phyloP scores from a whole-genome alignment of 805 yeast genomes.

The Gaillardinia entomophila region DNA sequence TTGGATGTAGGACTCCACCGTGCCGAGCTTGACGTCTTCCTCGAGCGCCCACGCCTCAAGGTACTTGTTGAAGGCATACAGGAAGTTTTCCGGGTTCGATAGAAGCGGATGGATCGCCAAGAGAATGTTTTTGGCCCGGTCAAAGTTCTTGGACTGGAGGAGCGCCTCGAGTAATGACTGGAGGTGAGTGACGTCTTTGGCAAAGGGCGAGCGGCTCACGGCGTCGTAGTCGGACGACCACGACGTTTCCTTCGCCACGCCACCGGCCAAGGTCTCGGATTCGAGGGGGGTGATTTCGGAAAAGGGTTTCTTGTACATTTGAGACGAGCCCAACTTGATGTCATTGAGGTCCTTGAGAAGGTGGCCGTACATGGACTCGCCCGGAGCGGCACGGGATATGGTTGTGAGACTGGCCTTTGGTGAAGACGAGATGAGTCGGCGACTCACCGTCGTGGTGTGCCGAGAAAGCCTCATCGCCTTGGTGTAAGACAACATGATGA shows the following conservation, averaged over 20 bases:
- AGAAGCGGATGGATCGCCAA: constrained; percentile 51
- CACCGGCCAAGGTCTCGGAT: constrained; percentile 7
- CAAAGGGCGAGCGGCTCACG: constrained; percentile 36
- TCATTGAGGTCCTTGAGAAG: not conserved
- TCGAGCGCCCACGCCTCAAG: constrained; percentile 37
- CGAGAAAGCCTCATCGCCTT: no score
- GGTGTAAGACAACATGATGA: no score
- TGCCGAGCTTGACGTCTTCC: constrained; percentile 33
- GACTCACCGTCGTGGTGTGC: no score
- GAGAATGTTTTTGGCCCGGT: constrained; percentile 65
- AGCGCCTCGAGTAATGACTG: constrained; percentile 81
- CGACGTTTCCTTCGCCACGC: constrained; percentile 11
- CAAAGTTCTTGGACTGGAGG: constrained; percentile 55
- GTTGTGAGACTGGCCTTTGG: not conserved
- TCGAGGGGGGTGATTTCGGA: not conserved
- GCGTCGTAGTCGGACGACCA: constrained; percentile 40
- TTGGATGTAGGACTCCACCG: constrained; percentile 39
- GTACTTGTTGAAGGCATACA: constrained; percentile 66
- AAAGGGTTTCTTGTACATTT: not conserved
- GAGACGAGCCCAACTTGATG: not conserved
- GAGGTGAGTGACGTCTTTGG: constrained; percentile 57
- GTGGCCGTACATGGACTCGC: not conserved
- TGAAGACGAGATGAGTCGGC: not conserved
- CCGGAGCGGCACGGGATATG: not conserved
- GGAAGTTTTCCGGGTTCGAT: constrained; percentile 40